Base-by-base conservation (phyloP, 331 rosid genomes). In the Telfairia occidentalis region DNA sequence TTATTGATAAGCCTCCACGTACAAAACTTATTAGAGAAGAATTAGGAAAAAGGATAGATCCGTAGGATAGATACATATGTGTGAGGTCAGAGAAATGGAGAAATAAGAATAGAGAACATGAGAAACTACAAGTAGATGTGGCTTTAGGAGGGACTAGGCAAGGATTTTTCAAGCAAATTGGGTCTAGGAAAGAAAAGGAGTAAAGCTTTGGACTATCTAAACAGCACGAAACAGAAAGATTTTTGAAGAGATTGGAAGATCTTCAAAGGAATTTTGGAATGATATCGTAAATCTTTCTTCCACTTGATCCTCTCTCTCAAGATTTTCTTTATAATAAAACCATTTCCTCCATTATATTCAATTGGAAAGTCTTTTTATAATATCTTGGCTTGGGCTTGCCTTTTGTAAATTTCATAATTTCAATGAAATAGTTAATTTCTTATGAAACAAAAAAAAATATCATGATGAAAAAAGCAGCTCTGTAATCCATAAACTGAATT, bases 261-360 rank as follows among this genome's bases (percentile, higher is more conserved):
- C 32, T 54, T 21, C 32, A 23, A 54, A 23, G 60, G 28, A 54
- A 23, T 23, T 54, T 54, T 23, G 15, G 32, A 23, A 3, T 54
- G 32, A 54, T 9, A 29, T 32, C 3, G 28, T 18, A 3, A 3
- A 63, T 63, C 24, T 18, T 34, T 63, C 70, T 32, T 32, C 46
- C 46, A 63, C 70, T 63, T 18, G 70, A 21, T 63, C 70, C 46
- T 34, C 69, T 60, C 66, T 59, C 23, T 29, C 40, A 59, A 59
- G 19, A 16, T 60, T 32, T 60, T 18, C 12, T 30, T 15, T 9
- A 60, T 16, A 21, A 21, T 53, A 13, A 30, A 30, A 15, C 12
- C 19, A 28, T 59, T 59, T 16, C 26, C 23, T 30, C 26, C 69
- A 16, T 16, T 60, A 3, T 60, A 60, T 60, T 52, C 58, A 52